Evolutionary conservation across 306 rosid genomes (phyloP), one percentile per base, ranked within the genome.

Genomic region (Psophocarpus tetragonolobus): DNA sequence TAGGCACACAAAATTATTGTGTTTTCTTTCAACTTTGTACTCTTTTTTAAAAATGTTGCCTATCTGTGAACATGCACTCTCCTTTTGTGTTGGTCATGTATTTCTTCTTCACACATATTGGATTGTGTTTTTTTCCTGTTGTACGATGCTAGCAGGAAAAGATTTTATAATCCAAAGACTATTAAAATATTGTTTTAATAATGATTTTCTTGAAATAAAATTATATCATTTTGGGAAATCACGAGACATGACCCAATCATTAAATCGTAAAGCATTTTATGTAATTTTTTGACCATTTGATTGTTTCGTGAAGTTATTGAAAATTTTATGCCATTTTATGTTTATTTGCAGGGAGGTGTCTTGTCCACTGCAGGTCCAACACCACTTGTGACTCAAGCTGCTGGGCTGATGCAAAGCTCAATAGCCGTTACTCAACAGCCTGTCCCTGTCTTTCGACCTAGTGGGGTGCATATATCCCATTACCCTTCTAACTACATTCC

Each of bases 381-480:
- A 6, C 91, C 97, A 12, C 82, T 91, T 77, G 89, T 74, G 51
- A 89, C 97, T 75, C 99, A 95, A 84, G 92, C 96, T 74, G 79
- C 99, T 26, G 97, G 97, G 56, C 87, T 88, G 33, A 87, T 95
- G 97, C 99, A 92, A 81, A 95, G 90, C 84, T 89, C 98, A 61
- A 82, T 95, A 82, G 84, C 92, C 32, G 89, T 88, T 58, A 88
- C 97, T 54, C 99, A 95, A 89, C 98, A 91, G 80, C 93, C 96
- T 32, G 86, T 95, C 50, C 90, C 96, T 12, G 92, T 91, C 73
- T 95, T 91, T 73, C 92, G 99, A 54, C 89, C 97, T 1, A 53
- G 90, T 7, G 97, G 97, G 64, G 81, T 95, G 77, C 97, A 92
- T 75, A 53, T 95, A 79, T 84, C 99, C 47, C 99, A 90, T 81